Evolutionary conservation across 2,329 filamentous ascomycete genomes (phyloP).

Genomic region (Colletotrichum gloeosporioides): DNA sequence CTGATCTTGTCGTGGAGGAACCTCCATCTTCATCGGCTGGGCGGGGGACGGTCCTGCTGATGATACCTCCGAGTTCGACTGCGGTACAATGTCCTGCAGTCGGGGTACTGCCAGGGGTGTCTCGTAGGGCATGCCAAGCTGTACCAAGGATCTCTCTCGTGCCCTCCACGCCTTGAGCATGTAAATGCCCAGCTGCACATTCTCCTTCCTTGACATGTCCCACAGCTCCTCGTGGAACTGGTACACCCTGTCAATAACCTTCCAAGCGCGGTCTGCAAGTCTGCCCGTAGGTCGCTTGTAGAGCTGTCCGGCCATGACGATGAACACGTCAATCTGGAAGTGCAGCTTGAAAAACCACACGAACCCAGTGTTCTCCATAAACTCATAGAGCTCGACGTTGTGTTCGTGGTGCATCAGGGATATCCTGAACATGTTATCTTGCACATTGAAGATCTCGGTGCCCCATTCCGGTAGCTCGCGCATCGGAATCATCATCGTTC

Average conservation of each 20-base stretch:
- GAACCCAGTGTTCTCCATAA: conserved; percentile 51
- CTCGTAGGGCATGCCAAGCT: conserved; percentile 41
- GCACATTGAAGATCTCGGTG: conserved; percentile 51
- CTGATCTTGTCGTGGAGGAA: conserved; percentile 26
- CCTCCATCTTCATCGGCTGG: conserved; percentile 27
- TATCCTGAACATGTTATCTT: conserved; percentile 62
- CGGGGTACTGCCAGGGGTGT: conserved; percentile 51
- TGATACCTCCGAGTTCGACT: conserved; percentile 37
- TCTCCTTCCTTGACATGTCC: conserved; percentile 50
- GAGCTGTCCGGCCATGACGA: conserved; percentile 60
- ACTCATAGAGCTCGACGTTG: conserved; percentile 47
- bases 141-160: conserved; percentile 48
- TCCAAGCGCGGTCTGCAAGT: conserved; percentile 61
- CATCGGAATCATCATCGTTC: conserved; percentile 51
- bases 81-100: conserved; percentile 48
- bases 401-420: conserved; percentile 55
- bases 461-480: conserved; percentile 53
- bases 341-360: conserved; percentile 60
- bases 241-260: conserved; percentile 51
- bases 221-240: conserved; percentile 54
- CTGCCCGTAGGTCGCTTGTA: conserved; percentile 49
- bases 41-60: conserved; percentile 32
- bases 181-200: conserved; percentile 50
- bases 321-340: conserved; percentile 62
- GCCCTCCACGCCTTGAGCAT: conserved; percentile 58